phyloP scores from a whole-genome alignment of 2,329 filamentous ascomycete genomes.

The Tympanopsis confertula region DNA sequence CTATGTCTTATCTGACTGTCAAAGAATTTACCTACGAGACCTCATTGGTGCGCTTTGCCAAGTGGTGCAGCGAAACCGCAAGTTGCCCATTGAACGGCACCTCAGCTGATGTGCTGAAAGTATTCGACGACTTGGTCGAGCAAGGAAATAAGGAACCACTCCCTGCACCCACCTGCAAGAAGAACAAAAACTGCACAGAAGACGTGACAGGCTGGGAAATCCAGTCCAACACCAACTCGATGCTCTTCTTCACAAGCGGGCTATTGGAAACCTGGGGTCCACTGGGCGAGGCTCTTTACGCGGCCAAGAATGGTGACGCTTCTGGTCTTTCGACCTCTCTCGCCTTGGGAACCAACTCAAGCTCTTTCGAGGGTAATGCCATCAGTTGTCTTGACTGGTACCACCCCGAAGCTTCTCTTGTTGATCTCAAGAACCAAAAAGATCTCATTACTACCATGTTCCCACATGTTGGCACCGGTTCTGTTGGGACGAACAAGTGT shows the following conservation, averaged over 20 bases:
- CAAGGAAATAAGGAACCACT: conserved; percentile 18
- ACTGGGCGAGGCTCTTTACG: conserved; percentile 11
- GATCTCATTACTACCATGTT: no score
- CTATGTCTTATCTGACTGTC: conserved; percentile 18
- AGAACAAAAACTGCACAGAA: not conserved
- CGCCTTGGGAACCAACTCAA: conserved; percentile 10
- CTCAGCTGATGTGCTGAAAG: conserved; percentile 14
- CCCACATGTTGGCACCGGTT: no score
- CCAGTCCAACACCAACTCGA: no score
- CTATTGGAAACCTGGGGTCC: conserved; percentile 6
- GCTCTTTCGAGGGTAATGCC: conserved; percentile 14
- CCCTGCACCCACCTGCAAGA: conserved; percentile 19
- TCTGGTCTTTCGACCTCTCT: conserved; percentile 16
- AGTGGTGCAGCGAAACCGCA: conserved; percentile 17
- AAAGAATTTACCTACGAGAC: conserved; percentile 22
- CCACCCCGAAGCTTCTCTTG: conserved; percentile 11
- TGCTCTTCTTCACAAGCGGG: conserved; percentile 1
- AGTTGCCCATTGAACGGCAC: conserved; percentile 17
- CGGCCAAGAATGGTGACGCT: conserved; percentile 21
- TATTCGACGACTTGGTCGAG: conserved; percentile 13
- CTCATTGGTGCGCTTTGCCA: conserved; percentile 22
- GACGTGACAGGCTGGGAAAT: not conserved
- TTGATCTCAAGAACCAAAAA: conserved; percentile 14
- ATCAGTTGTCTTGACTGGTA: conserved; percentile 26
- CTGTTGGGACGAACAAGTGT: no score